Evolutionary conservation across 345 rosid species (phyloP), one percentile per base, ranked within the genome.

Genomic region (Melaleuca alternifolia): DNA sequence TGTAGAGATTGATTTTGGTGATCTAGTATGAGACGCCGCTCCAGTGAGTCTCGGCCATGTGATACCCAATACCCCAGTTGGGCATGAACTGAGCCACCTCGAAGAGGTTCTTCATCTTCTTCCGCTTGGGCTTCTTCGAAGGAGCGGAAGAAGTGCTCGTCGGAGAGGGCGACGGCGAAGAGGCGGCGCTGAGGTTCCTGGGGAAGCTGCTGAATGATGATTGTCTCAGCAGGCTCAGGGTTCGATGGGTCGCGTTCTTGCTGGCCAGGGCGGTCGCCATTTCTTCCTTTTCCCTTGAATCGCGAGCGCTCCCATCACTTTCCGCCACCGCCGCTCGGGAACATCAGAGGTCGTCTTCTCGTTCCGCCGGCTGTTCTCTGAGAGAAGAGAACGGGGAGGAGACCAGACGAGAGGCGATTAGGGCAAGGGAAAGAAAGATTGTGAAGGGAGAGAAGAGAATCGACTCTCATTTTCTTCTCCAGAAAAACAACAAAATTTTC

Each of bases 11-110:
- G 93, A 96, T 93, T 87, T 95, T 98, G 84, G 98, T 96, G 96
- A 98, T 93, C 90, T 96, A 91, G 81, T 98, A 98, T 41, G 97
- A 95, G 82, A 98, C 92, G 56, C 91, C 93, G n/a, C 77, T 85
- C 99, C 99, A 96, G 89, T 98, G 99, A 84, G 96, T 92, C 92
- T 98, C 95, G 52, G 99, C 98, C 97, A 95, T 89, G 90, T 95
- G 96, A 88, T 93, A 98, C 7, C 98, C 99, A 75, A 95, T 86
- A 26, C 99, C 99, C 99, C 99, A 95, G 54, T 95, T 93, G 65
- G 99, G 98, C 84, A 98, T 89, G 86, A 95, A 96, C 93, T 95
- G 98, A 84, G 95, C 97, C 15, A 96, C 98, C 87, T 98, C 99
- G 90, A 96, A 92, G n/a, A 98, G 87, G 88, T 98, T 98, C 94